Evolutionary conservation across 257 asterid genomes (phyloP).

Genomic region (Solanum habrochaites): DNA sequence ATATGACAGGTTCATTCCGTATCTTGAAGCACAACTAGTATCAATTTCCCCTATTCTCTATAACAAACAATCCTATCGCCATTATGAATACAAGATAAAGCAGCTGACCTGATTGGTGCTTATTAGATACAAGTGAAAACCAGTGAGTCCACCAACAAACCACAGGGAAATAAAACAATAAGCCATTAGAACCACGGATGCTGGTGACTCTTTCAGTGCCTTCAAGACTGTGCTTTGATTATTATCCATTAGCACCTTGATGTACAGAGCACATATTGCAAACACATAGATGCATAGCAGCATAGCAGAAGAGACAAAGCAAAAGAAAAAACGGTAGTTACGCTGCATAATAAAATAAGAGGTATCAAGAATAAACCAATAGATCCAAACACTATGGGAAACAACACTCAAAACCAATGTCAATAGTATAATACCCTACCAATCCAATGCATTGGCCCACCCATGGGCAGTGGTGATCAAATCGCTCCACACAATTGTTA

Average conservation of each 20-base stretch:
- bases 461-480: conserved; percentile 99
- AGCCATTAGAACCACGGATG: conserved; percentile 71
- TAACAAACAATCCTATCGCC: background rate
- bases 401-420: background rate
- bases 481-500: conserved; percentile 92
- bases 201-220: conserved; percentile 97
- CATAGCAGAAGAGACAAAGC: conserved; percentile 79
- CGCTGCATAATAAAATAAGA: conserved; percentile 53
- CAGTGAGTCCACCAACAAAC: conserved; percentile 99
- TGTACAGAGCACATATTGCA: conserved; percentile 71
- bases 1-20: background rate
- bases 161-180: conserved; percentile 89
- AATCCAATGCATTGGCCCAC: conserved; percentile 96
- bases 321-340: conserved; percentile 92
- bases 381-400: background rate
- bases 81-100: background rate
- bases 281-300: conserved; percentile 89
- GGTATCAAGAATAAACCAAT: background rate
- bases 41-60: background rate
- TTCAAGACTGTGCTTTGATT: conserved; percentile 76
- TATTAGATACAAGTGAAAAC: conserved; percentile 85
- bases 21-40: background rate
- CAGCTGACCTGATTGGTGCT: conserved; percentile 84
- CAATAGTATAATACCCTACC: conserved; percentile 34
- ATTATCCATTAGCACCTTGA: conserved; percentile 83